Conservation (phyloP, 352 stramenopile species). For the Pythium brachiatum region DNA sequence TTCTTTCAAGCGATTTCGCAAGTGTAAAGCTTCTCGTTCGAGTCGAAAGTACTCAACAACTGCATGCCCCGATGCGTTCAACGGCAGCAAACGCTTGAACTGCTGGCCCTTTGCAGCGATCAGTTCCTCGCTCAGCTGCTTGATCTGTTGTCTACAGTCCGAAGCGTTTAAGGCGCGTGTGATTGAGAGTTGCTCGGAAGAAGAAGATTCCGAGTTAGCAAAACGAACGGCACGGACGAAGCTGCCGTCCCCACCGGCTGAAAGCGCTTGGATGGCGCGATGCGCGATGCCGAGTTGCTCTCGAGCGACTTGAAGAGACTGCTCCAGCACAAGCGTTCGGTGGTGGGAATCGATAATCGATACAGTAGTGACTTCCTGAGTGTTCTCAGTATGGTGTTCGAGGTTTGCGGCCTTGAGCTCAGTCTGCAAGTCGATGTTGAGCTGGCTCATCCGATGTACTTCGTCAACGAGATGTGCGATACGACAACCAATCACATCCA, state of each 20-base stretch:
- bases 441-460: slow-evolving; percentile 11
- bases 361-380: neutral
- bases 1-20: slow-evolving; percentile 5
- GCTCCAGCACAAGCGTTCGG: slow-evolving; percentile 10
- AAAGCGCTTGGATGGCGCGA: slow-evolving; percentile 9
- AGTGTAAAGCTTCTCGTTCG: slow-evolving; percentile 16
- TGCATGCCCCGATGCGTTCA: slow-evolving; percentile 3
- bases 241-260: neutral
- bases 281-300: slow-evolving; percentile 22
- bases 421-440: slow-evolving; percentile 5
- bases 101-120: neutral
- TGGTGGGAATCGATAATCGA: slow-evolving; percentile 3
- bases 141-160: neutral
- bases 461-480: slow-evolving; percentile 6
- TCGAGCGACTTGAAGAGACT: slow-evolving; percentile 1
- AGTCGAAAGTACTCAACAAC: slow-evolving; percentile 21
- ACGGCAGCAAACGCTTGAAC: slow-evolving; percentile 11
- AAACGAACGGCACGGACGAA: slow-evolving; percentile 4
- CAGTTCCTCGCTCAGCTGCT: slow-evolving; percentile 5
- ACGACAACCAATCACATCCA: neutral
- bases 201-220: neutral
- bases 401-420: neutral
- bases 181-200: neutral
- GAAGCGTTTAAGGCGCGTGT: neutral
- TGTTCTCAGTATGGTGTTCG: no score